Evolutionary conservation across 2,329 filamentous ascomycete genomes (phyloP), one percentile per base, ranked within the genome.

Genomic region (Alternaria conjuncta): DNA sequence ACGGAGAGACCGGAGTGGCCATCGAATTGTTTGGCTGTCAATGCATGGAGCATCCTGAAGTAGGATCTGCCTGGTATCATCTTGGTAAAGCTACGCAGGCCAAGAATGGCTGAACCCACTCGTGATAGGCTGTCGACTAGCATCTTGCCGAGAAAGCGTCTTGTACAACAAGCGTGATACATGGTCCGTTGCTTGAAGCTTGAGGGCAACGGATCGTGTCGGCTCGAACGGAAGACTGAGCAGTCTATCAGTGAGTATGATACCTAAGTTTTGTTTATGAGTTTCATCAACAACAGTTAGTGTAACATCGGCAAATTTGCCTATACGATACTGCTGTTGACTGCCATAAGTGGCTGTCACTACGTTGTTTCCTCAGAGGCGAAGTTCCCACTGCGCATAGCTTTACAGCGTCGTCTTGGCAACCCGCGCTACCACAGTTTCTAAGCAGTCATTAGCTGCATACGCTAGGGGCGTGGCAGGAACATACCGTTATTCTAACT

Each of bases 311-410:
- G 30, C 25, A 44, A 3, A 6, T 20, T 45, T 45, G 25, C 6
- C 30, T n/a, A 44, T 26, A 23, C 23, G 75, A 78, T 77, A 81
- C 57, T 76, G 76, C 23, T 74, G 69, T 15, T 80, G 77, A 41
- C 73, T 77, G 1, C 78, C 79, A 23, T 76, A 76, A 21, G 79
- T 79, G 10, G 76, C 73, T 4, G 69, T 66, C 44, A 74, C 67
- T 13, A 77, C 75, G 15, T 75, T 69, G 25, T 77, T 63, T 80
- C 78, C 15, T 80, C 36, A 70, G n/a, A 81, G 57, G 8, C 63
- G 61, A 7, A 80, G 68, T 1, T 72, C 70, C 36, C 75, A 66
- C 4, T 76, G 68, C 12, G 61, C 50, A n/a, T 60, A 60, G 7
- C 63, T 50, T 12, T 67, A 64, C 30, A 65, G 66, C 5, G 66